phyloP scores from a whole-genome alignment of 2,329 filamentous ascomycete genomes.

The Neobulgaria alba region DNA sequence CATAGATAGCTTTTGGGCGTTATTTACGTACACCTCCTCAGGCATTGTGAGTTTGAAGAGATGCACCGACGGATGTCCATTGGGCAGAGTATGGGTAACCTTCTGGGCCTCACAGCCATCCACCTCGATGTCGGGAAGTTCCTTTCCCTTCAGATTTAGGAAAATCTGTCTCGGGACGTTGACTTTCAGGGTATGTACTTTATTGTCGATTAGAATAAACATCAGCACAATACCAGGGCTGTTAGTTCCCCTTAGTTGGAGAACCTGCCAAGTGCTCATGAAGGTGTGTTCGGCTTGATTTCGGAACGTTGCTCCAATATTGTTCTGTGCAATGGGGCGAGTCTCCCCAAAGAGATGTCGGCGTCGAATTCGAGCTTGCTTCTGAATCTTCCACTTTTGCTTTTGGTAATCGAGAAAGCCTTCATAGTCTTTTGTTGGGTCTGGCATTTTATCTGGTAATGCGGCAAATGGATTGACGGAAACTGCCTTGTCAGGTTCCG shows the following conservation, averaged over 20 bases:
- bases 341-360: slow-evolving; percentile 91
- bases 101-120: slow-evolving; percentile 84
- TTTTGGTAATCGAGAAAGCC: slow-evolving; percentile 93
- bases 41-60: slow-evolving; percentile 89
- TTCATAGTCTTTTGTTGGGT: slow-evolving; percentile 75
- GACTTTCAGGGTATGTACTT: slow-evolving; percentile 80
- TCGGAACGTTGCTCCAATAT: slow-evolving; percentile 66
- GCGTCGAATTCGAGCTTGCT: slow-evolving; percentile 74
- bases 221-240: slow-evolving; percentile 79
- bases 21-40: slow-evolving; percentile 78
- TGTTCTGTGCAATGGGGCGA: slow-evolving; percentile 54
- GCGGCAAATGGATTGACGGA: slow-evolving; percentile 70
- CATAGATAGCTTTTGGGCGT: slow-evolving; percentile 71
- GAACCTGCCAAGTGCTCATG: slow-evolving; percentile 87
- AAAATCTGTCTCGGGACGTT: slow-evolving; percentile 85
- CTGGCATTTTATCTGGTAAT: slow-evolving; percentile 76
- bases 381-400: slow-evolving; percentile 97
- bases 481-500: slow-evolving; percentile 52
- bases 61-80: slow-evolving; percentile 88
- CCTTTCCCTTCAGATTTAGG: slow-evolving; percentile 80
- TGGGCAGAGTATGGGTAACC: slow-evolving; percentile 85
- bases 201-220: slow-evolving; percentile 87
- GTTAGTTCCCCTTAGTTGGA: slow-evolving; percentile 78
- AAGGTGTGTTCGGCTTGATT: slow-evolving; percentile 88
- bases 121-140: slow-evolving; percentile 82